A percentile compares a stretch with the other conserved stretches of the same genome.
phyloP scores from a whole-genome alignment of 2,329 filamentous ascomycete species.

The Botrytis byssoidea region DNA sequence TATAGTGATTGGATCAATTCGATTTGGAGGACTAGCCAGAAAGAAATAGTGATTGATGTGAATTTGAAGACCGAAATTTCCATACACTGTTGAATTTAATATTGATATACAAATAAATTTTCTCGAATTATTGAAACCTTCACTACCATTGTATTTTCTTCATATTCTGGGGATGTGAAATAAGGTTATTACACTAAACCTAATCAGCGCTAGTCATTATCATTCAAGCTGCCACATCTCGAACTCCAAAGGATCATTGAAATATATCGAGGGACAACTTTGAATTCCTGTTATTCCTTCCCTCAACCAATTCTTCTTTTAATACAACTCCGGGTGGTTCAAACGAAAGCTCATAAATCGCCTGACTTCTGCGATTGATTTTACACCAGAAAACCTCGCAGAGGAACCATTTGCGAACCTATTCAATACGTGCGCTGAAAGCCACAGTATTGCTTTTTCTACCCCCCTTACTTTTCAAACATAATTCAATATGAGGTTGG shows the following conservation, averaged over 20 bases:
- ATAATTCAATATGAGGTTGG: conserved; percentile 52
- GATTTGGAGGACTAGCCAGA: not conserved
- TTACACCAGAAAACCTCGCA: conserved; percentile 4
- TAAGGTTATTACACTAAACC: conserved; percentile 16
- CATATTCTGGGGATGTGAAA: not conserved
- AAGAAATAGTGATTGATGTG: not conserved
- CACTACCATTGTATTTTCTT: not conserved
- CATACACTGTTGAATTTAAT: not conserved
- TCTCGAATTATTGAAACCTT: not conserved
- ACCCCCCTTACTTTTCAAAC: conserved; percentile 25
- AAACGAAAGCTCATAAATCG: not conserved
- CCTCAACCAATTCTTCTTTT: not conserved
- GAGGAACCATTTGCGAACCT: conserved; percentile 25
- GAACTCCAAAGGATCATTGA: conserved; percentile 16
- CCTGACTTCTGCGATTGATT: not conserved
- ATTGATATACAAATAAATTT: too few species aligned
- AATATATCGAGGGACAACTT: conserved; percentile 9
- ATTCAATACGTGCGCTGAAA: conserved; percentile 22
- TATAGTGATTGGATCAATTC: not conserved
- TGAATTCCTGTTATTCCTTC: not conserved
- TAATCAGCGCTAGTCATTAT: conserved; percentile 22
- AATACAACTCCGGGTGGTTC: not conserved
- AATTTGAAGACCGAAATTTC: not conserved
- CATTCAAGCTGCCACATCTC: conserved; percentile 22
- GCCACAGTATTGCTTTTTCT: conserved; percentile 29